Evolutionary conservation across 1,284 basidiomycete genomes (phyloP), one percentile per base, ranked within the genome.

Genomic region (Pholiota adiposa): DNA sequence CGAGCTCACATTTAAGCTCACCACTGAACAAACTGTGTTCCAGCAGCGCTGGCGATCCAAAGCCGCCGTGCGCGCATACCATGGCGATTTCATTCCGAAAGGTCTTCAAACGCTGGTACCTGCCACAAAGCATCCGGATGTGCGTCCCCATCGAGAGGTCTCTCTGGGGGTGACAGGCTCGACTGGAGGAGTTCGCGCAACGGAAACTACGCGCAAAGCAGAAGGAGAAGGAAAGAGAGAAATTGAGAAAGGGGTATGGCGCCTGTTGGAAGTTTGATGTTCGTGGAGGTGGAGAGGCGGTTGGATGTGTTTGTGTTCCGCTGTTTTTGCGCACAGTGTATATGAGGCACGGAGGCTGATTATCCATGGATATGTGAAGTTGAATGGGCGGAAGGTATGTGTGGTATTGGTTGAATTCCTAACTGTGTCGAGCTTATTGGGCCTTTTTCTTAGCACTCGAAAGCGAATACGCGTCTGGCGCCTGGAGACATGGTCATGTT

Each of bases 71-170:
- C 89, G 96, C 59, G 96, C 88, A 3, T 99, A 99, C 80, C 97
- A 99, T 73, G 96, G 96, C 40, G 96, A 99, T 82, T 92, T 88
- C 76, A 95, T 98, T 63, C 89, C 90, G 56, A 78, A 92, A 90
- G 69, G 88, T 89, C 41, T 98, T 98, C 85, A 96, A 97, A 74
- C 88, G 93, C 54, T 97, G 95, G 92, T 98, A 95, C 75, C 84
- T 99, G 21, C 97, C 97, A 9, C 81, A 86, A 59, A 88, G 85
- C 0, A 80, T 99, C 12, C 97, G 0, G 92, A 94, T 66, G 92
- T 97, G 55, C 89, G 92, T 51, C 87, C 89, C 5, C 79, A 77
- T 57, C 74, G 77, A 62, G 66, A 75, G 64, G 68, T 78, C 63
- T 74, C 64, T 36, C 57, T 2, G 75, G 72, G 9, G 75, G 80